Conservation (phyloP, 805 yeast genomes). For the Peterozyma xylosa region DNA sequence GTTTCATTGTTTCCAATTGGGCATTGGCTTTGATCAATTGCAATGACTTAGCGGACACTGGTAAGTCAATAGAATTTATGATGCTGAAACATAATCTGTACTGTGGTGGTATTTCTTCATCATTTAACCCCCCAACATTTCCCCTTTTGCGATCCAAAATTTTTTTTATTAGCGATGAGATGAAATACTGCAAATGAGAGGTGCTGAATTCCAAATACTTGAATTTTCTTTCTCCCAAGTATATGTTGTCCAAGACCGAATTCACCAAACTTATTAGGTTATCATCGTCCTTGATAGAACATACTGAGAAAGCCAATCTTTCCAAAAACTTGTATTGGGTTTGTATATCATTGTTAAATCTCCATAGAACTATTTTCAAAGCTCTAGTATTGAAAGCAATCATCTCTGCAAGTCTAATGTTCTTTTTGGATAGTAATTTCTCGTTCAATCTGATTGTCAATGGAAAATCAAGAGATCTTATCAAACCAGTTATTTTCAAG, state of each 20-base stretch:
- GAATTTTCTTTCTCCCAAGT: background rate
- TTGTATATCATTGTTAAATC: too few species aligned
- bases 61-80: background rate
- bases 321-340: too few species aligned
- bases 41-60: background rate
- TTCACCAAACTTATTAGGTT: background rate
- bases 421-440: too few species aligned
- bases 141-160: constrained; percentile 1
- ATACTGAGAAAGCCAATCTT: too few species aligned
- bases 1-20: background rate
- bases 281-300: too few species aligned
- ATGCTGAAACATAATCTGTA: background rate
- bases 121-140: background rate
- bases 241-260: background rate
- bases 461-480: too few species aligned
- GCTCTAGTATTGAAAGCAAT: too few species aligned
- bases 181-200: background rate
- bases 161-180: background rate
- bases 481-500: too few species aligned
- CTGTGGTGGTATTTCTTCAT: background rate
- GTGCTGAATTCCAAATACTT: background rate
- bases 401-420: too few species aligned
- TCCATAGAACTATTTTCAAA: too few species aligned
- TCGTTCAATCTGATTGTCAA: too few species aligned
- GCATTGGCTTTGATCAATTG: background rate